Evolutionary conservation across 371 early-diverging fungal genomes (phyloP), one percentile per base, ranked within the genome.

Genomic region (Mucor lusitanicus): DNA sequence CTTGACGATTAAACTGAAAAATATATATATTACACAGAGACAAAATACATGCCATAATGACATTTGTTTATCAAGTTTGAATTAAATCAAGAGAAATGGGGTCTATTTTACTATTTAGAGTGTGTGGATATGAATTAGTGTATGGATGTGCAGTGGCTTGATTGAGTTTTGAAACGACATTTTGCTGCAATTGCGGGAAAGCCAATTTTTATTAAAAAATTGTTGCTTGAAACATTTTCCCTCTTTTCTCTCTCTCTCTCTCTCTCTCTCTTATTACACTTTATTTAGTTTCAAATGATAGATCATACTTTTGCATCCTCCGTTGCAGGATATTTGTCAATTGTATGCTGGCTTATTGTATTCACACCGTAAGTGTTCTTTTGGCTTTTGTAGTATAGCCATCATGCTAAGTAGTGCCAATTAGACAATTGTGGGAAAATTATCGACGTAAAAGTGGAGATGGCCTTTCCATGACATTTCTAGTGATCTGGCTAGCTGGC

Each of bases 401-500:
- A 8, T 42, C 12, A 44, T 42, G 28, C 44, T 12, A 35, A 61
- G 27, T 53, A 61, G 27, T 53, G 32, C 48, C 8, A 9, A 54
- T n/a, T 63, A 79, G 79, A 76, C 90, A 90, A 76, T 68, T 90
- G 32, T 86, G 78, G 71, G 82, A 80, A 69, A 92, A 91, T 64
- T 91, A 85, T 71, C 76, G 67, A 65, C 70, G 82, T 3, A 78
- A 87, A 65, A 85, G 79, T 56, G 86, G 89, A 8, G 86, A 89
- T 60, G 88, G 87, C 6, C 73, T 95, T 17, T 88, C 91, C 21
- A 67, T 90, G 67, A 74, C 83, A 1, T 94, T 95, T 65, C 68
- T 95, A 9, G 78, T 87, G 23, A 87, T 91, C 71, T 95, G 96
- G 96, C 75, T 93, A n/a, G 82, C 86, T 1, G 96, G 95, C 15